A percentile compares a stretch with the other conserved stretches of the same genome.
These are phyloP conservation scores for Skeletonema marinoi DNA, from an alignment of 108 stramenopile genomes.

Conservation along the genomic window DNA sequence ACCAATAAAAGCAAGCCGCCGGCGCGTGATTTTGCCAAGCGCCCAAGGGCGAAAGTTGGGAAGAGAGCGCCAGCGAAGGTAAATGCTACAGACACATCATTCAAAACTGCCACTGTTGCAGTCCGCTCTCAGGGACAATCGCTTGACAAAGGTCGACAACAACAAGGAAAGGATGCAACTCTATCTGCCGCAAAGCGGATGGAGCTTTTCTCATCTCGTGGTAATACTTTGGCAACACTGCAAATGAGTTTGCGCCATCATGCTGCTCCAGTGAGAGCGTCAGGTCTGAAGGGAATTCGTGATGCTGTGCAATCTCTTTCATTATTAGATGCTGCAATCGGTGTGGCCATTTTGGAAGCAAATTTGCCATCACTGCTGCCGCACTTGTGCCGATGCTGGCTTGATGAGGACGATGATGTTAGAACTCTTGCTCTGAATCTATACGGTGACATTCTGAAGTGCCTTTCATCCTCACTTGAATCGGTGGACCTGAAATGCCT, in stretches of 20 bases:
- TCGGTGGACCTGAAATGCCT: constrained; percentile 24
- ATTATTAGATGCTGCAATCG: constrained; percentile 26
- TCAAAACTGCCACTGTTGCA: constrained; percentile 70
- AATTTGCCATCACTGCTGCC: constrained; percentile 41
- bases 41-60: constrained; percentile 85
- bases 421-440: constrained; percentile 53
- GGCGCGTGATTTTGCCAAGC: constrained; percentile 65
- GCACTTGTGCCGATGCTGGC: constrained; percentile 58
- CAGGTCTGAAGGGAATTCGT: constrained; percentile 67
- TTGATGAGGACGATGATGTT: constrained; percentile 80
- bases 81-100: constrained; percentile 80
- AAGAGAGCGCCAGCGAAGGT: constrained; percentile 65
- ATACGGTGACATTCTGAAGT: constrained; percentile 50
- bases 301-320: constrained; percentile 56
- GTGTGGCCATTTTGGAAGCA: constrained; percentile 51
- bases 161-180: constrained; percentile 11
- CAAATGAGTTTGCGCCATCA: constrained; percentile 62
- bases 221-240: constrained; percentile 64
- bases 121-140: constrained; percentile 50
- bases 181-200: constrained; percentile 21
- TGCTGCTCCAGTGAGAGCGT: constrained; percentile 64
- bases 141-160: constrained; percentile 33
- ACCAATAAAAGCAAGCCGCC: constrained; percentile 18
- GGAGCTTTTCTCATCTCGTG: constrained; percentile 63
- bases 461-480: constrained; percentile 9